Evolutionary conservation across 805 yeast species (phyloP).

Genomic region (Spencermartinsiella europaea): DNA sequence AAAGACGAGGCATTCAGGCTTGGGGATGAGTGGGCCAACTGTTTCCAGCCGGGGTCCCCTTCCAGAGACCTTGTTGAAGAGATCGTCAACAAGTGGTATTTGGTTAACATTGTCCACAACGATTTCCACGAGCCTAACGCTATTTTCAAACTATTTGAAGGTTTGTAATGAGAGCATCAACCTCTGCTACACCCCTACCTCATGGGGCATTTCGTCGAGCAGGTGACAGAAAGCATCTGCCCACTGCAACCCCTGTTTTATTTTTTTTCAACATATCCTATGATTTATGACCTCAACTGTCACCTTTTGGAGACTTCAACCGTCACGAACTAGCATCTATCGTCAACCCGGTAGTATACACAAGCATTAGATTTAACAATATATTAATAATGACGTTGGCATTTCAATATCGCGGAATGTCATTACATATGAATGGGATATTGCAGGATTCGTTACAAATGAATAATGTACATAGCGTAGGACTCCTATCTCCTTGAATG

Average conservation of each 20-base stretch:
- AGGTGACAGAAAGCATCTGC: not conserved
- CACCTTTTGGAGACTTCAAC: constrained; percentile 1
- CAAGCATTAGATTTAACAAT: not conserved
- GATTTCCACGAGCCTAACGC: constrained; percentile 44
- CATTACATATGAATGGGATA: no score
- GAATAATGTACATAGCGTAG: no score
- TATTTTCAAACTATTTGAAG: constrained; percentile 28
- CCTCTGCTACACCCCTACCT: not conserved
- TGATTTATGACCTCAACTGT: constrained; percentile 7
- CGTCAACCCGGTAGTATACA: not conserved
- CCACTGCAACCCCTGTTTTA: not conserved
- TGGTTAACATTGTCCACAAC: constrained; percentile 88
- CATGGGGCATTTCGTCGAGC: not conserved
- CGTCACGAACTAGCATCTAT: not conserved
- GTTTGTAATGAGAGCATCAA: constrained; percentile 1
- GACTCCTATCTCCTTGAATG: no score
- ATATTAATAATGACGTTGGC: not conserved
- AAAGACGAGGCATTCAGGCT: constrained; percentile 89
- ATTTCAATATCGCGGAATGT: no score
- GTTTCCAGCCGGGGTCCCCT: constrained; percentile 27
- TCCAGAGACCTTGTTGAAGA: constrained; percentile 41
- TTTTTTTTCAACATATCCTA: not conserved
- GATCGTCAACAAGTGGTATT: constrained; percentile 55
- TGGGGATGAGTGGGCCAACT: constrained; percentile 66
- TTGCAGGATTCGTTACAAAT: no score